phyloP scores from a whole-genome alignment of 208 protist genomes.

The Leishmania turanica region DNA sequence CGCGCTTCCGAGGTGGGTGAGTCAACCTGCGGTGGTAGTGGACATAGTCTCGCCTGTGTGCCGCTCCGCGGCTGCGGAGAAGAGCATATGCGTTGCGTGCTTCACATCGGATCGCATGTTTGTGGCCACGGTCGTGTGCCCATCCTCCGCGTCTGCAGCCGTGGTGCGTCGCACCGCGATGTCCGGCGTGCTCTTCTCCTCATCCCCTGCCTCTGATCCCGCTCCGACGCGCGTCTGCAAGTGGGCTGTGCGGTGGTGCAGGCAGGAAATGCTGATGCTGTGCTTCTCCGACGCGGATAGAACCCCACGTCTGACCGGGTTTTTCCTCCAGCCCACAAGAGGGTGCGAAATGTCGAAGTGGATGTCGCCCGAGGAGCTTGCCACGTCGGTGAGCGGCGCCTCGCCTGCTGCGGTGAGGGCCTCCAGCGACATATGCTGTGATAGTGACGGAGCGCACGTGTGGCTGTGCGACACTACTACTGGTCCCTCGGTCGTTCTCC shows the following conservation, averaged over 20 bases:
- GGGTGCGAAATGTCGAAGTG: conserved; percentile 10
- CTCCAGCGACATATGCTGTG: conserved; percentile 31
- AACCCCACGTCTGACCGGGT: background rate
- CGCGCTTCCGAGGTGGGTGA: conserved; percentile 14
- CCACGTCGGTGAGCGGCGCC: conserved; percentile 24
- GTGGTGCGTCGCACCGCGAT: conserved; percentile 24
- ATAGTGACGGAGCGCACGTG: conserved; percentile 27
- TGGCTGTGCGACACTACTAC: conserved; percentile 46
- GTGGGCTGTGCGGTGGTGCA: conserved; percentile 43
- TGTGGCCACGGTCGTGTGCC: conserved; percentile 13
- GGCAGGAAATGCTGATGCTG: conserved; percentile 40
- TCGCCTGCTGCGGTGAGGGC: conserved; percentile 5
- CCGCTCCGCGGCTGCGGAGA: conserved; percentile 9
- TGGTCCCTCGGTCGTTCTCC: conserved; percentile 29
- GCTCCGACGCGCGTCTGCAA: conserved; percentile 1
- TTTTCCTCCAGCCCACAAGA: conserved; percentile 25
- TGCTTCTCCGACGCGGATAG: background rate
- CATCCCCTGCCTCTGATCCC: background rate
- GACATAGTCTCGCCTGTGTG: conserved; percentile 17
- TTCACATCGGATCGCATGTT: conserved; percentile 13
- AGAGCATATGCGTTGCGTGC: conserved; percentile 24
- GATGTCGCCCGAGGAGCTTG: background rate
- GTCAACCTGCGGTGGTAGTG: background rate
- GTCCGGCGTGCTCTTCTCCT: conserved; percentile 30
- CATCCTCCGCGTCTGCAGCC: conserved; percentile 17